Conservation (phyloP, 2,329 filamentous ascomycete species). For the Gaeumannomyces sp. region DNA sequence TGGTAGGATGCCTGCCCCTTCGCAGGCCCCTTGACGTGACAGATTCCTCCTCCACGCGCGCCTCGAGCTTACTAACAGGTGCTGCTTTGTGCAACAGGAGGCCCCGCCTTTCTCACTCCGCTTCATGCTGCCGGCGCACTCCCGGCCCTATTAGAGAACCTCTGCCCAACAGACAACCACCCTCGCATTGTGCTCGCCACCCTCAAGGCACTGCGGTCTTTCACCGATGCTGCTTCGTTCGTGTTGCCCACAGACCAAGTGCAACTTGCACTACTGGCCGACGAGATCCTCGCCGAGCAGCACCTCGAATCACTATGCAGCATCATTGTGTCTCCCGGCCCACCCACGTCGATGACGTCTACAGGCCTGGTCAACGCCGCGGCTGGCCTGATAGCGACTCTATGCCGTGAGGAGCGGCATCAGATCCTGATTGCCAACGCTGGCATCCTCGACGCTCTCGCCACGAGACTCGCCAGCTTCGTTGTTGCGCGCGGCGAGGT, state of each 20-base stretch:
- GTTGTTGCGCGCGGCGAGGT: constrained; percentile 63
- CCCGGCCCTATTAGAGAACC: constrained; percentile 61
- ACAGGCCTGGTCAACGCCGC: constrained; percentile 47
- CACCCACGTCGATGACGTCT: constrained; percentile 16
- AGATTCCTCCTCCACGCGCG: background rate
- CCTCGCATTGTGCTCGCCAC: constrained; percentile 65
- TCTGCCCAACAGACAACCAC: constrained; percentile 60
- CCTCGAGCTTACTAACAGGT: background rate
- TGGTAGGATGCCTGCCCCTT: constrained; percentile 47
- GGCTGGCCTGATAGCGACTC: constrained; percentile 45
- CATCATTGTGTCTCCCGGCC: constrained; percentile 53
- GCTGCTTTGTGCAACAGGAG: constrained; percentile 46
- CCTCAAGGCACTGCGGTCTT: constrained; percentile 65
- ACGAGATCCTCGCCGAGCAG: constrained; percentile 56
- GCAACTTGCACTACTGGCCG: constrained; percentile 48
- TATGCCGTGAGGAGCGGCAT: constrained; percentile 65
- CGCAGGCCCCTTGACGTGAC: too few relatives aligned
- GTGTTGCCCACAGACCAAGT: constrained; percentile 41
- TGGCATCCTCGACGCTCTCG: constrained; percentile 73
- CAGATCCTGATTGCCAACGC: constrained; percentile 64
- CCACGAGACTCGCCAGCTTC: constrained; percentile 65
- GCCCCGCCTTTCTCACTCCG: constrained; percentile 70
- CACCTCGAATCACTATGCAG: constrained; percentile 56
- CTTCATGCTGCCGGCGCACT: constrained; percentile 63
- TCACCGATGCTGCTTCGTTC: constrained; percentile 59